Conservation (phyloP, 441 rosid genomes). For the Monsonia emarginata region DNA sequence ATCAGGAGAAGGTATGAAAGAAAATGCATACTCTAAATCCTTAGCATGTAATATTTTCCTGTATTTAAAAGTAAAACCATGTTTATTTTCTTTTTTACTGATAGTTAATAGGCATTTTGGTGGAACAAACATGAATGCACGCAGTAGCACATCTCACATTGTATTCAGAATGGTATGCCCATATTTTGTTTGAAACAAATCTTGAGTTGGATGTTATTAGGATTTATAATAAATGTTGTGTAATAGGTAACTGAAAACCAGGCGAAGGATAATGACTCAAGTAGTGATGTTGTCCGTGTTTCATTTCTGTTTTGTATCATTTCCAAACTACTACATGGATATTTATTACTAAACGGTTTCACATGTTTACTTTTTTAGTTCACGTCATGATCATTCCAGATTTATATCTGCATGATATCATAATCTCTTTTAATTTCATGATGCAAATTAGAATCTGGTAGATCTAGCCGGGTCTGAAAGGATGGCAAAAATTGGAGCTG, state of each 20-base stretch:
- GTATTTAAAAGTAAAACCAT: slow-evolving; percentile 3
- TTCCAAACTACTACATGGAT: neutral
- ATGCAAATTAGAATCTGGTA: slow-evolving; percentile 59
- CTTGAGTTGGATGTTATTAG: neutral
- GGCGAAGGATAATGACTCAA: slow-evolving; percentile 37
- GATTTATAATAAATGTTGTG: slow-evolving; percentile 12
- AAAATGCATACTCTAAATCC: slow-evolving; percentile 5
- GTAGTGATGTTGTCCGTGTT: slow-evolving; percentile 67
- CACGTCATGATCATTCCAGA: neutral
- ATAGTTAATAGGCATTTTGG: slow-evolving; percentile 84
- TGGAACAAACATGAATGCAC: slow-evolving; percentile 88
- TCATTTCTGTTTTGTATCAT: slow-evolving; percentile 60
- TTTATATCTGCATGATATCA: slow-evolving; percentile 14
- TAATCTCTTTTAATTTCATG: slow-evolving; percentile 5
- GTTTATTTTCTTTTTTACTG: slow-evolving; percentile 5
- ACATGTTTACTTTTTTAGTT: neutral
- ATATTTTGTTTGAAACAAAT: slow-evolving; percentile 3
- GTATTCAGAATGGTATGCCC: slow-evolving; percentile 82
- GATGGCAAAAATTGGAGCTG: slow-evolving; percentile 84
- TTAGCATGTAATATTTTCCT: slow-evolving; percentile 4
- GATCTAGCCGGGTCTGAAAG: slow-evolving; percentile 90
- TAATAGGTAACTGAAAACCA: slow-evolving; percentile 83
- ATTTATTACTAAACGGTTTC: neutral
- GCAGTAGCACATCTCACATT: slow-evolving; percentile 92
- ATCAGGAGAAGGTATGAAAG: slow-evolving; percentile 73